Evolutionary conservation across 805 yeast genomes (phyloP), one percentile per base, ranked within the genome.

Genomic region (Scheffersomyces lignosus): DNA sequence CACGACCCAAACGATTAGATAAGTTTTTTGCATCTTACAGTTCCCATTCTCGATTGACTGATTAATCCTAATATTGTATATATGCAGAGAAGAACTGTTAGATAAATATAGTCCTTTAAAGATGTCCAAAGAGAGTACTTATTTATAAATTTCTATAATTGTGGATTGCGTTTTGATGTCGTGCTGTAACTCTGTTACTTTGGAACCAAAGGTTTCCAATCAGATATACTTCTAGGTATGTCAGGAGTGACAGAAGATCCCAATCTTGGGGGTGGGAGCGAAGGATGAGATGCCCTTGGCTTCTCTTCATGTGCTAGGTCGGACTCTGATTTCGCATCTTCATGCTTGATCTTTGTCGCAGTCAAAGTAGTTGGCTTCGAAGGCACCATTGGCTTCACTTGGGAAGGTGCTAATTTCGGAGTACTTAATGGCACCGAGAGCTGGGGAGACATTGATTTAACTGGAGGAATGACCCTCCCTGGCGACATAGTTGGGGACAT

Each of bases 121-220:
- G n/a, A n/a, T n/a, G n/a, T n/a, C n/a, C n/a, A n/a, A n/a, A n/a
- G n/a, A n/a, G n/a, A n/a, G n/a, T n/a, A n/a, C n/a, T n/a, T n/a
- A n/a, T n/a, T n/a, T n/a, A n/a, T n/a, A n/a, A n/a, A n/a, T n/a
- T n/a, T n/a, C n/a, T n/a, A n/a, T n/a, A n/a, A n/a, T n/a, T n/a
- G n/a, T n/a, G n/a, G n/a, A n/a, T n/a, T n/a, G n/a, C n/a, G n/a
- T n/a, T n/a, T n/a, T n/a, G n/a, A n/a, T n/a, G n/a, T n/a, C n/a
- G n/a, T n/a, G n/a, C n/a, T n/a, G n/a, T n/a, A n/a, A n/a, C n/a
- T n/a, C n/a, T n/a, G 7, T 36, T 51, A 73, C 46, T 71, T 73
- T 5, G 80, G 80, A 15, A 70, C 61, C 33, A 74, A 55, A 4
- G 80, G 79, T 34, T 70, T 71, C 80, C 80, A 75, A 17, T 73